These are phyloP conservation scores for Alternaria incomplexa DNA, from an alignment of 2,329 filamentous ascomycete species.

Conservation along the genomic window DNA sequence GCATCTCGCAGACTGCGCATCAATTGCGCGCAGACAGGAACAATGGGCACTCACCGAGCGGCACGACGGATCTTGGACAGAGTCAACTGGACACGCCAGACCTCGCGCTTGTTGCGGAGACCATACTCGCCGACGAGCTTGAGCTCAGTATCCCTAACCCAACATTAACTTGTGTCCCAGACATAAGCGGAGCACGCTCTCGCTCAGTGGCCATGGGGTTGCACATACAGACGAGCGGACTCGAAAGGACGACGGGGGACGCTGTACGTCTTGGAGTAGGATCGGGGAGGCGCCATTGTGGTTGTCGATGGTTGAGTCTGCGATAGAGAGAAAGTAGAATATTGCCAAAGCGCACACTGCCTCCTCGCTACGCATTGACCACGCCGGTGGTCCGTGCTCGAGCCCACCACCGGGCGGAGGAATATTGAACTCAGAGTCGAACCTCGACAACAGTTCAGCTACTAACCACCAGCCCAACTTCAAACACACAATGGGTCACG, in stretches of 20 bases:
- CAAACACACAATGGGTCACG: constrained; percentile 60
- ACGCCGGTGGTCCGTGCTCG: no score
- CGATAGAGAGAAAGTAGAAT: not conserved
- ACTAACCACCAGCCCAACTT: constrained; percentile 29
- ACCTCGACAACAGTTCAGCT: no score
- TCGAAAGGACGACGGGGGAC: constrained; percentile 98
- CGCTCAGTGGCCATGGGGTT: constrained; percentile 89
- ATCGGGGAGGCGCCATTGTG: constrained; percentile 59
- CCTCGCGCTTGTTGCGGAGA: constrained; percentile 99
- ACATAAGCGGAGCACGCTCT: constrained; percentile 98
- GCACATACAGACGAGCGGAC: constrained; percentile 98
- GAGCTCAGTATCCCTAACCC: constrained; percentile 92
- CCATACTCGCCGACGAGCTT: constrained; percentile 99
- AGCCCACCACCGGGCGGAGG: no score
- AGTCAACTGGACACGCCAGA: constrained; percentile 99
- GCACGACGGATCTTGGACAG: constrained; percentile 99
- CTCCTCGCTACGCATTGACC: no score
- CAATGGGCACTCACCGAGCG: constrained; percentile 76
- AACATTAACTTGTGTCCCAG: constrained; percentile 74
- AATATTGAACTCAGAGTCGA: no score
- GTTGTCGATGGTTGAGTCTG: constrained; percentile 43
- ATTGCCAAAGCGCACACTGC: no score
- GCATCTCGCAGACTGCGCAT: constrained; percentile 13
- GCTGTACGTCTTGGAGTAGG: constrained; percentile 99
- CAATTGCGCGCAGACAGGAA: not conserved